Evolutionary conservation across 495 filamentous ascomycete species (phyloP).

Genomic region (Xylaria flabelliformis): DNA sequence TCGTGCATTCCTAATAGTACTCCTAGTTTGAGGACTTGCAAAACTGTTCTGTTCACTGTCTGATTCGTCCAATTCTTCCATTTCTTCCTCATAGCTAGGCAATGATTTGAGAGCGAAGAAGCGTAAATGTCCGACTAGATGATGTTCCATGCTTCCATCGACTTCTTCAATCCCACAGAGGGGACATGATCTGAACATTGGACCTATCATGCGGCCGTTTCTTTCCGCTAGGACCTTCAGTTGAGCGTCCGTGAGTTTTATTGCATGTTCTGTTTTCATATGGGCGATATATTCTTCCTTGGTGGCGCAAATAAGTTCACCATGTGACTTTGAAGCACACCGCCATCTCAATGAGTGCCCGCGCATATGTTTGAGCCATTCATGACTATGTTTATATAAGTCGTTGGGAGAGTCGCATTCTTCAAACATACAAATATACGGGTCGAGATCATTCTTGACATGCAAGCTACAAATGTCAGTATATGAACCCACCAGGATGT

Average conservation of each 20-base stretch:
- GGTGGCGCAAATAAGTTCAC: neutral
- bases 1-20: neutral
- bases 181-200: slow-evolving; percentile 15
- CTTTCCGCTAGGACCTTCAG: neutral
- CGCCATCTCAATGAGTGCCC: neutral
- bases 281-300: neutral
- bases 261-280: neutral
- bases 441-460: slow-evolving; percentile 9
- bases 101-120: slow-evolving; percentile 5
- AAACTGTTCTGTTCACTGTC: neutral
- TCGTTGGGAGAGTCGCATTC: slow-evolving; percentile 4
- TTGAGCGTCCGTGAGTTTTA: neutral
- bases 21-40: neutral
- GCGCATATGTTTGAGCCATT: slow-evolving; percentile 12
- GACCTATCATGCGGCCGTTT: neutral
- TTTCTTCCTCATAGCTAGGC: slow-evolving; percentile 10
- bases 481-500: no score
- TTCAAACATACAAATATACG: slow-evolving; percentile 17
- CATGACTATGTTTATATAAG: neutral
- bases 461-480: neutral
- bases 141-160: neutral
- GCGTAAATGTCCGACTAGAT: slow-evolving; percentile 7
- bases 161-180: neutral
- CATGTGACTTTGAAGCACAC: neutral
- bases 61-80: neutral